Percentiles rank a stretch among this genome's conserved stretches.
phyloP scores from a whole-genome alignment of 805 yeast species.

The Candida oleophila region DNA sequence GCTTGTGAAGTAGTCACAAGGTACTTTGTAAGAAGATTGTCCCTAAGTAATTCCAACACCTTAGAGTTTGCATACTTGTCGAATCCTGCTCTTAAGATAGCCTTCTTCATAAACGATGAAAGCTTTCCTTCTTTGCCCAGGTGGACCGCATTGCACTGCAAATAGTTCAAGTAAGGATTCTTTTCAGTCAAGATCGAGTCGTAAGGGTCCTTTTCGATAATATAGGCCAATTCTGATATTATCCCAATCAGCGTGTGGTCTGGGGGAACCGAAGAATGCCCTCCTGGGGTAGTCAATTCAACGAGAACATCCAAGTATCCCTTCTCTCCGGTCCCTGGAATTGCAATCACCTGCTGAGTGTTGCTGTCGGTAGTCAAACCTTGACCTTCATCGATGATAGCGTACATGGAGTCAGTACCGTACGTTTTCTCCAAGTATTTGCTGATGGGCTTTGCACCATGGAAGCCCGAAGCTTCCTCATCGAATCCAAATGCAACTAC shows the following conservation, averaged over 20 bases:
- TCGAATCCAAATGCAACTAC: constrained; percentile 73
- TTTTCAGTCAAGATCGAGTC: constrained; percentile 42
- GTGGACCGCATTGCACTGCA: constrained; percentile 66
- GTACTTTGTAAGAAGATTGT: constrained; percentile 23
- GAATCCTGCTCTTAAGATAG: constrained; percentile 35
- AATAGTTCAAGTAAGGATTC: constrained; percentile 59
- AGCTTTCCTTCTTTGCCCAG: constrained; percentile 22
- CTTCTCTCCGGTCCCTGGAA: constrained; percentile 47
- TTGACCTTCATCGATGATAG: constrained; percentile 68
- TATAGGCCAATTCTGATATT: constrained; percentile 53
- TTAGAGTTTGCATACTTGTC: constrained; percentile 34
- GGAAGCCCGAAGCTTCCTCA: constrained; percentile 67
- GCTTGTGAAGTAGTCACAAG: constrained; percentile 39
- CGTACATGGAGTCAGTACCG: constrained; percentile 59
- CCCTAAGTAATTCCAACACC: constrained; percentile 11
- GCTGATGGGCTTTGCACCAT: constrained; percentile 59
- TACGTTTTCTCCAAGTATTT: constrained; percentile 47
- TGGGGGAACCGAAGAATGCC: constrained; percentile 78
- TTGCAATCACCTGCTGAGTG: constrained; percentile 59
- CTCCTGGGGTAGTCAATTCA: constrained; percentile 63
- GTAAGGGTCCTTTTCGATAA: constrained; percentile 60
- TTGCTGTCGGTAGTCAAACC: constrained; percentile 46
- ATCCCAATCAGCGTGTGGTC: constrained; percentile 80
- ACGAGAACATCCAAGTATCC: constrained; percentile 48
- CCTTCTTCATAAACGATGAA: constrained; percentile 18